A percentile compares a stretch with the other conserved stretches of the same genome.
phyloP scores from a whole-genome alignment of 1,284 basidiomycete species.

The Sanghuangporus sanghuang region DNA sequence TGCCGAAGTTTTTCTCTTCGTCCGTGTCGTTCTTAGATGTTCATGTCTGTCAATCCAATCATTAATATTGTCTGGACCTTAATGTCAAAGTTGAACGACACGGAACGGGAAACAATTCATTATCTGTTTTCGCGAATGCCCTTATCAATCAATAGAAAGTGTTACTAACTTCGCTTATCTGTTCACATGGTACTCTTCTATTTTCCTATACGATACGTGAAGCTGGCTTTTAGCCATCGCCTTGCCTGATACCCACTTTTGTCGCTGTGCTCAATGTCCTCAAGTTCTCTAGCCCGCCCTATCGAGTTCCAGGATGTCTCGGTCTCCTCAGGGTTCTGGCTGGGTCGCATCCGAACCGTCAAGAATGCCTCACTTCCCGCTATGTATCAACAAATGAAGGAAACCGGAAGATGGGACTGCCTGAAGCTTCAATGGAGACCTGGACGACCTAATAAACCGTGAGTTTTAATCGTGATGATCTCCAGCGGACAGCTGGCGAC shows the following conservation, averaged over 20 bases:
- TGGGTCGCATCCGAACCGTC: conserved; percentile 12
- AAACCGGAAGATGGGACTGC: conserved; percentile 23
- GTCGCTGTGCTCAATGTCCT: background rate
- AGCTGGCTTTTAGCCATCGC: too few species aligned
- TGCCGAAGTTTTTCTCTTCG: too few species aligned
- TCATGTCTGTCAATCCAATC: too few species aligned
- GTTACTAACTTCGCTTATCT: background rate
- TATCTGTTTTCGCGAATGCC: background rate
- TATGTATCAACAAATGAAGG: conserved; percentile 22
- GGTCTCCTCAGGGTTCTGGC: conserved; percentile 21
- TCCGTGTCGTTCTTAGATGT: too few species aligned
- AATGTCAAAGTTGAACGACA: too few species aligned
- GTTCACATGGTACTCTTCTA: background rate
- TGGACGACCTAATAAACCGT: conserved; percentile 23
- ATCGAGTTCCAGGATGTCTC: conserved; percentile 14
- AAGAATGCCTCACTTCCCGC: conserved; percentile 19
- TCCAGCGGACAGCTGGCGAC: background rate
- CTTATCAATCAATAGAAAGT: background rate
- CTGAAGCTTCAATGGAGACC: conserved; percentile 24
- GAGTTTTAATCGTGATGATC: background rate
- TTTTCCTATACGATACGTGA: background rate
- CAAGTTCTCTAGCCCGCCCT: background rate
- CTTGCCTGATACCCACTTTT: too few species aligned
- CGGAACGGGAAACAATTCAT: background rate
- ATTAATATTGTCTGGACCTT: too few species aligned